Evolutionary conservation across 2,329 filamentous ascomycete genomes (phyloP).

Genomic region (Fonsecaea nubica): DNA sequence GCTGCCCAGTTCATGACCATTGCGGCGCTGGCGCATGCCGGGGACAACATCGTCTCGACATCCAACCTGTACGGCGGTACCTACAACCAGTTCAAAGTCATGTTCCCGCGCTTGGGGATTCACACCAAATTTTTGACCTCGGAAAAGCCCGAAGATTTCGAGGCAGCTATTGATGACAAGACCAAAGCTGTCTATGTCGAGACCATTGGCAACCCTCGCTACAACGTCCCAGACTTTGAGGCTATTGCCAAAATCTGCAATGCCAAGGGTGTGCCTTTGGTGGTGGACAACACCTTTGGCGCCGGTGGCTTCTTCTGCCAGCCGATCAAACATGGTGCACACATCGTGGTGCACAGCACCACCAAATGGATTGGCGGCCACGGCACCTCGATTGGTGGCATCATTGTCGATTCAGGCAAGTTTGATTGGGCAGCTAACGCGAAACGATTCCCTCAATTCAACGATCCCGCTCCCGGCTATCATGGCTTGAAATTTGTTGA

Average conservation of each 20-base stretch:
- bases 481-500: constrained; percentile 95
- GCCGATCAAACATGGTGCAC: constrained; percentile 83
- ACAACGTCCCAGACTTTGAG: constrained; percentile 87
- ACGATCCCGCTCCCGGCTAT: constrained; percentile 86
- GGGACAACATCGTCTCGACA: constrained; percentile 88
- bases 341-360: constrained; percentile 87
- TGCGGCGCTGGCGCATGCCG: constrained; percentile 74
- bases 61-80: constrained; percentile 88
- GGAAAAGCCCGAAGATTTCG: constrained; percentile 71
- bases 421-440: constrained; percentile 86
- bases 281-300: constrained; percentile 88
- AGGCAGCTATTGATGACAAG: constrained; percentile 80
- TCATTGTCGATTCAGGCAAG: constrained; percentile 82
- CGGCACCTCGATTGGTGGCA: constrained; percentile 79
- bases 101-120: constrained; percentile 79
- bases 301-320: constrained; percentile 83
- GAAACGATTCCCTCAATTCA: constrained; percentile 88
- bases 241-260: constrained; percentile 80
- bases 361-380: constrained; percentile 95
- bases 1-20: constrained; percentile 87
- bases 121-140: constrained; percentile 80
- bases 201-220: constrained; percentile 85
- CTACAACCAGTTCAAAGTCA: constrained; percentile 92
- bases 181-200: constrained; percentile 89
- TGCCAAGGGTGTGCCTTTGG: constrained; percentile 66